phyloP scores from a whole-genome alignment of 352 stramenopile species.

The Pythium volutum region DNA sequence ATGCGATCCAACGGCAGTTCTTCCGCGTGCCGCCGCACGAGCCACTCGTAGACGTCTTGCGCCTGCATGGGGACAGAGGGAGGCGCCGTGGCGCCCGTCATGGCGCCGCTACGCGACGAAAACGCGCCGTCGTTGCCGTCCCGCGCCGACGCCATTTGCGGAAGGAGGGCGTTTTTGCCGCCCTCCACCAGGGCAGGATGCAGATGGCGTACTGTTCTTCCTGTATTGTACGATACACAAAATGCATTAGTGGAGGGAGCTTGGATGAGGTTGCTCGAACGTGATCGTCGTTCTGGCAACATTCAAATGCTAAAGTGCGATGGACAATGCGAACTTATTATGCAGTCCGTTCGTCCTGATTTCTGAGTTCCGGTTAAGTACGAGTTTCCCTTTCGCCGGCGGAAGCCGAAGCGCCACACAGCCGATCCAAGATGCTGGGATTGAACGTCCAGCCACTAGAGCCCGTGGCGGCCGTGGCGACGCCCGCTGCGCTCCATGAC shows the following conservation, averaged over 20 bases:
- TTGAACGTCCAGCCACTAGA: neutral
- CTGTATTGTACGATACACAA: no score
- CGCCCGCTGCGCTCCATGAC: neutral
- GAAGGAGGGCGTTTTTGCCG: neutral
- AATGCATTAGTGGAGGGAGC: no score
- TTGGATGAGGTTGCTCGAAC: no score
- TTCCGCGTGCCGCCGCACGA: constrained; percentile 33
- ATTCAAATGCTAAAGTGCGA: no score
- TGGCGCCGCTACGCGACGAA: neutral
- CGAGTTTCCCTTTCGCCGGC: neutral
- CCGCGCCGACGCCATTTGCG: neutral
- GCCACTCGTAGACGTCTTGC: constrained; percentile 36
- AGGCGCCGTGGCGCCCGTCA: neutral
- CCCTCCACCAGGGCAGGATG: constrained; percentile 3
- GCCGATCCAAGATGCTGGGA: constrained; percentile 1
- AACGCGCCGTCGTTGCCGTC: neutral
- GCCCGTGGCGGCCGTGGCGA: constrained; percentile 4
- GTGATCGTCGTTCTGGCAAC: no score
- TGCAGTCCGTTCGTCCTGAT: neutral
- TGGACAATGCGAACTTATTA: neutral
- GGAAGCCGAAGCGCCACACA: neutral
- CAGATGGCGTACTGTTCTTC: neutral
- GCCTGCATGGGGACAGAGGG: constrained; percentile 3
- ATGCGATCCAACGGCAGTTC: constrained; percentile 32
- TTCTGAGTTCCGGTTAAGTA: neutral